Evolutionary conservation across 2,329 filamentous ascomycete genomes (phyloP), one percentile per base, ranked within the genome.

Genomic region (Trichoderma guizhouense): DNA sequence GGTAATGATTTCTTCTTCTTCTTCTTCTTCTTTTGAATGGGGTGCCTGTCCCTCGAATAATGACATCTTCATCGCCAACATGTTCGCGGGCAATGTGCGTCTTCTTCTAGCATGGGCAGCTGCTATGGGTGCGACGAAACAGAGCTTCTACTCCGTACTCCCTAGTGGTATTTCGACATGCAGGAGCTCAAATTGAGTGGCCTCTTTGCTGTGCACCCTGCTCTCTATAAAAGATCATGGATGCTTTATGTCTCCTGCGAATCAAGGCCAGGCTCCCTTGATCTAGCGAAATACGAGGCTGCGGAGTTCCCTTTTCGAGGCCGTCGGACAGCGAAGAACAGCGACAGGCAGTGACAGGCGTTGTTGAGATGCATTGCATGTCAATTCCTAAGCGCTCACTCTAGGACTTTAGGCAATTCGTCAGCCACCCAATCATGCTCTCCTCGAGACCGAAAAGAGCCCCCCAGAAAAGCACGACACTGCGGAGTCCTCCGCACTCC

Each of bases 401-500:
- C 51, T 53, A 39, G 39, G 51, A 67, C 51, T 65, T 65, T 67
- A 67, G 51, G 34, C 63, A 55, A 34, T 39, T 55, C 30, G 6
- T n/a, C 47, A 21, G 18, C 7, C 36, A 47, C 26, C 66, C 55
- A 69, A 62, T 69, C 67, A 69, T 36, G 43, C 58, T 34, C n/a
- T 4, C 21, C 28, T 69, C 39, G 32, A 36, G 30, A 7, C 21
- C 55, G 12, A 39, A 39, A 26, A 43, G 18, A 24, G 7, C 39
- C 21, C 34, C 21, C 32, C 43, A 51, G 14, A 58, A 64, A 67
- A 67, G 67, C 67, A 39, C 58, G 64, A 65, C 51, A 58, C 64
- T 63, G 64, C 71, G 71, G 64, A 72, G 71, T 63, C 57, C 64
- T 72, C 71, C 63, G 64, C 30, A 43, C 65, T 68, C 69, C 62